A percentile compares a stretch with the other conserved stretches of the same genome.
phyloP scores from a whole-genome alignment of 805 yeast species.

The Candida chauliodis region DNA sequence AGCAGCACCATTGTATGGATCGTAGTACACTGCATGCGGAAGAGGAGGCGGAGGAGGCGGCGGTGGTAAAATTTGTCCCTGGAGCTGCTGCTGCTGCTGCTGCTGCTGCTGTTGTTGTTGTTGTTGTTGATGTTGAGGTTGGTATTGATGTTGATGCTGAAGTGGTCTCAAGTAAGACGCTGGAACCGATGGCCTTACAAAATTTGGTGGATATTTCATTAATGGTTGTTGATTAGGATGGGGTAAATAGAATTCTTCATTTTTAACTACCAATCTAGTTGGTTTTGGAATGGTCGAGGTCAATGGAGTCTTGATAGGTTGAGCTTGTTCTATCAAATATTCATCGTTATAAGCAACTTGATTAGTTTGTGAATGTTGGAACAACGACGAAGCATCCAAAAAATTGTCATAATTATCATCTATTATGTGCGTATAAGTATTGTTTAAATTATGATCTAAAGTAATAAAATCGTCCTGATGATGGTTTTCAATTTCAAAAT shows the following conservation, averaged over 20 bases:
- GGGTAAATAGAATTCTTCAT: conserved; percentile 20
- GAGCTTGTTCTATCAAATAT: conserved; percentile 49
- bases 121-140: conserved; percentile 1
- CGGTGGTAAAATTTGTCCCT: conserved; percentile 1
- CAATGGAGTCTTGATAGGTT: conserved; percentile 38
- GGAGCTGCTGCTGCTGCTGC: too few relatives aligned
- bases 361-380: conserved; percentile 19
- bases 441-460: conserved; percentile 17
- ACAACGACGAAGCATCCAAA: conserved; percentile 16
- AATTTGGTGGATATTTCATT: conserved; percentile 18
- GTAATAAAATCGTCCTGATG: conserved; percentile 19
- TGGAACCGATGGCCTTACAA: background rate
- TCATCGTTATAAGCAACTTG: conserved; percentile 44
- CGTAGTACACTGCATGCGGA: background rate
- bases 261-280: conserved; percentile 10
- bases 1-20: background rate
- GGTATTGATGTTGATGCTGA: too few relatives aligned
- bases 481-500: conserved; percentile 39
- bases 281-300: conserved; percentile 14
- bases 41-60: conserved; percentile 1
- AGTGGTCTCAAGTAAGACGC: conserved; percentile 5
- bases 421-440: conserved; percentile 2
- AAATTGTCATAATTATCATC: conserved; percentile 21
- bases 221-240: conserved; percentile 16
- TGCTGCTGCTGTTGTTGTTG: background rate